A percentile compares a stretch with the other conserved stretches of the same genome.
phyloP scores from a whole-genome alignment of 306 rosid species.

The Prunus kanzakura region DNA sequence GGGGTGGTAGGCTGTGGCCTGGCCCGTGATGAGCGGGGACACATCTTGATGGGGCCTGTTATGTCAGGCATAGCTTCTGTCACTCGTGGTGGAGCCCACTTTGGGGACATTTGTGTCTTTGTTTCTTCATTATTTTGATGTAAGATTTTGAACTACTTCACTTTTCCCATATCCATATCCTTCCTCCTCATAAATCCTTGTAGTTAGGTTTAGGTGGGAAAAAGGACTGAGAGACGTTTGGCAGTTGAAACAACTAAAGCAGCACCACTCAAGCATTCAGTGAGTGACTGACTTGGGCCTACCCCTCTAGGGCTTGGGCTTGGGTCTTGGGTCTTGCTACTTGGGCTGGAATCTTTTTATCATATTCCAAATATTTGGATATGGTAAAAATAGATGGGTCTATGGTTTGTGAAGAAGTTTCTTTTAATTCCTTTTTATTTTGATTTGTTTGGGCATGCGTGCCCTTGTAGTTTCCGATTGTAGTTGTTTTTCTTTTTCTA shows the following conservation, averaged over 20 bases:
- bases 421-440: too few species aligned
- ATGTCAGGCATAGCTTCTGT: conserved; percentile 1
- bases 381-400: too few species aligned
- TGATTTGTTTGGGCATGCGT: too few species aligned
- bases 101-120: not conserved
- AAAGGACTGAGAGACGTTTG: not conserved
- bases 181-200: not conserved
- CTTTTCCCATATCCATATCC: not conserved
- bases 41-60: not conserved
- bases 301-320: not conserved
- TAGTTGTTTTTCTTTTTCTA: too few species aligned
- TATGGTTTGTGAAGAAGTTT: too few species aligned
- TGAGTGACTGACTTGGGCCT: not conserved
- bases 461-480: too few species aligned
- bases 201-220: conserved; percentile 16
- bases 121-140: not conserved
- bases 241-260: not conserved
- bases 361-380: not conserved
- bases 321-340: not conserved
- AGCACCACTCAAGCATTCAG: not conserved
- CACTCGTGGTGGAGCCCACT: not conserved
- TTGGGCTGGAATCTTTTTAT: not conserved
- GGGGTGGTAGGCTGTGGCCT: not conserved
- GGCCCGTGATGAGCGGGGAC: not conserved
- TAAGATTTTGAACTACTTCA: not conserved